Base-by-base conservation (phyloP, 2,329 filamentous ascomycete species). In the Alternaria novae-zelandiae region DNA sequence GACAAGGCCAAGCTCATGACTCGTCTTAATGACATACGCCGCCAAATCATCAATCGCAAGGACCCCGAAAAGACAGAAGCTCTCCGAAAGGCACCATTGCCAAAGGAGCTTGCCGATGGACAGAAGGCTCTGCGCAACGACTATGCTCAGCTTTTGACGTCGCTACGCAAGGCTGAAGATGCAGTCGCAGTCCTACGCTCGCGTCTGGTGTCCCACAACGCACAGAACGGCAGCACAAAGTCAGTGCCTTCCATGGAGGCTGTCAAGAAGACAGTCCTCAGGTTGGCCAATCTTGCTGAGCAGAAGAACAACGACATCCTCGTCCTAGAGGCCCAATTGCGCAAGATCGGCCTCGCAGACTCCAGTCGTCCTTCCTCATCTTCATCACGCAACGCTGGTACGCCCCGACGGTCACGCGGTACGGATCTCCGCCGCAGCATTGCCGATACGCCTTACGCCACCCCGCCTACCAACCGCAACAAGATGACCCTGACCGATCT, bases 281-380 rank as follows among this genome's bases (percentile, higher is more conserved):
- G 96, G 76, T 94, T 99, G 91, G 97, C 94, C 32, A 87, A 85
- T 63, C 95, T 97, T 90, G 92, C 92, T 0, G 93, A 98, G 83
- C 93, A 93, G 82, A 92, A 93, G 77, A 96, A 92, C 75, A 92
- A 91, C 61, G 95, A 98, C 72, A 89, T 99, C 56, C 93, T 97
- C 77, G 88, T 97, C 7, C 86, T 98, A 30, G 96, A 98, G 81
- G 88, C 90, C 51, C 92, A 97, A 77, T 88, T 99, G 82, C 89
- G 91, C 63, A 92, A 89, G 76, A 81, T 96, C 21, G 79, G 80
- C 3, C 62, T 79, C 17, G 45, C 63, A 28, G 71, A 72, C 15
- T 47, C 59, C 25, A 70, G 60, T 51, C 72, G 74, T 4, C 72
- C 74, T 2, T 70, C 69, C 6, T 74, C 72, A 6, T 72, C 73